phyloP scores from a whole-genome alignment of 2,329 filamentous ascomycete genomes.

The Emergomyces orientalis region DNA sequence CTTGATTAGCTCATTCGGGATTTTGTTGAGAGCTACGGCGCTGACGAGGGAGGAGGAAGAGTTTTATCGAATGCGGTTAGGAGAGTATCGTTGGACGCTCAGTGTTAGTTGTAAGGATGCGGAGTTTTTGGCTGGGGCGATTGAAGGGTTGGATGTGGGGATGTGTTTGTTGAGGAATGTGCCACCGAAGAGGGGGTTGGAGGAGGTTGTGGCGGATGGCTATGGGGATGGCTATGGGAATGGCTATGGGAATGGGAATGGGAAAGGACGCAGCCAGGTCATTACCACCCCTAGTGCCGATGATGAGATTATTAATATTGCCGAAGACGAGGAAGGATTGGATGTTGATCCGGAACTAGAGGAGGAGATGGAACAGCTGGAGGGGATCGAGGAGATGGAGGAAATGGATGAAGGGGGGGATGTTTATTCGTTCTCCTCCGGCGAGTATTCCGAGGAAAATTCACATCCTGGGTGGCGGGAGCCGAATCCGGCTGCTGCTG shows the following conservation, averaged over 20 bases:
- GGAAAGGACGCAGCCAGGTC: neutral
- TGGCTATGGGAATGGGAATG: too few relatives aligned
- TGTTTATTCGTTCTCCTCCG: neutral
- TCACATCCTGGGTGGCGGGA: neutral
- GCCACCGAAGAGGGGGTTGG: constrained; percentile 59
- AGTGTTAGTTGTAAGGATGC: constrained; percentile 71
- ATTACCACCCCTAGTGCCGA: neutral
- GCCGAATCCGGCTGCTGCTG: neutral
- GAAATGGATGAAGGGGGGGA: neutral
- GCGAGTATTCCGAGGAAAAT: neutral
- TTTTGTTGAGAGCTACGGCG: constrained; percentile 78
- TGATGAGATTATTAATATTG: neutral
- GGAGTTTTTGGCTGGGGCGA: constrained; percentile 51
- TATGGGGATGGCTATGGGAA: neutral
- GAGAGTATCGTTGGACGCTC: constrained; percentile 90
- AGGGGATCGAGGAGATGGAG: neutral
- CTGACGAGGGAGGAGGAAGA: constrained; percentile 81
- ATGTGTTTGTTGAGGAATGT: constrained; percentile 59
- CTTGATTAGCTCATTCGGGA: constrained; percentile 87
- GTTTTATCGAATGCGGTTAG: constrained; percentile 77
- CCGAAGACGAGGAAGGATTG: neutral
- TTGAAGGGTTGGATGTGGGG: constrained; percentile 66
- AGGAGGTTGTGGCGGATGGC: constrained; percentile 30
- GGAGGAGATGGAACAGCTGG: neutral
- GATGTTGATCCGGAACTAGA: constrained; percentile 2